A percentile compares a stretch with the other conserved stretches of the same genome.
These are phyloP conservation scores for Rhizopogon roseolus DNA, from an alignment of 768 basidiomycete genomes.

Conservation along the genomic window DNA sequence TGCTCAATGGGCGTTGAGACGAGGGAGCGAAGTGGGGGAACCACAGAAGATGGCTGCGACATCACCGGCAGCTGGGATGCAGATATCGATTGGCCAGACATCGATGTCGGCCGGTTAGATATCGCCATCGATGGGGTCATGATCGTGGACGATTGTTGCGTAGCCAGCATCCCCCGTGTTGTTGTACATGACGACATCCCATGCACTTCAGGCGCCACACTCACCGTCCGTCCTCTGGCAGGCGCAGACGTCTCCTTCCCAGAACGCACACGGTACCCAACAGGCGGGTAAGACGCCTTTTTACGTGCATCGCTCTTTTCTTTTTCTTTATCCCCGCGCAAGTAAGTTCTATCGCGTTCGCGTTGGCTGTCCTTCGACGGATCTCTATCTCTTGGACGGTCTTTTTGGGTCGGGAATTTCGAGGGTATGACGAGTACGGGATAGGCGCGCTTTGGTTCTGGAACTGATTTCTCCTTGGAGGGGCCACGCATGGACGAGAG, in stretches of 20 bases:
- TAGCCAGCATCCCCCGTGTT: background rate
- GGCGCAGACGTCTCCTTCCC: constrained; percentile 27
- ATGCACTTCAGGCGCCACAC: constrained; percentile 2
- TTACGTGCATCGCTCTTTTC: constrained; percentile 17
- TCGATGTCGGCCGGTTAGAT: constrained; percentile 4
- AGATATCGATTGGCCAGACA: background rate
- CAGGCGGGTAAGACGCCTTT: constrained; percentile 36
- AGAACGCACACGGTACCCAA: constrained; percentile 44
- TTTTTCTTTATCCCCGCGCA: background rate
- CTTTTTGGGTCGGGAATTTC: background rate
- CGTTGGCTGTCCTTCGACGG: background rate
- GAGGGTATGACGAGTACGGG: background rate
- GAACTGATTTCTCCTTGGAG: background rate
- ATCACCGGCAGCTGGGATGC: background rate
- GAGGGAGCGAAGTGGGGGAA: background rate
- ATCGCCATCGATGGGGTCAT: constrained; percentile 8
- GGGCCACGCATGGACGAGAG: background rate
- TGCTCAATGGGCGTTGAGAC: constrained; percentile 2
- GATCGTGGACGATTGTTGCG: background rate
- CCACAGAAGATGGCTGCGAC: background rate
- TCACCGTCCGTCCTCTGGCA: constrained; percentile 6
- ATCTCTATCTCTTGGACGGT: background rate
- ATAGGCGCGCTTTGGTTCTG: background rate
- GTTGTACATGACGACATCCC: constrained; percentile 8
- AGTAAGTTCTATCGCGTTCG: background rate